These are phyloP conservation scores for Boeremia exigua DNA, from an alignment of 2,329 filamentous ascomycete species.

Conservation along the genomic window DNA sequence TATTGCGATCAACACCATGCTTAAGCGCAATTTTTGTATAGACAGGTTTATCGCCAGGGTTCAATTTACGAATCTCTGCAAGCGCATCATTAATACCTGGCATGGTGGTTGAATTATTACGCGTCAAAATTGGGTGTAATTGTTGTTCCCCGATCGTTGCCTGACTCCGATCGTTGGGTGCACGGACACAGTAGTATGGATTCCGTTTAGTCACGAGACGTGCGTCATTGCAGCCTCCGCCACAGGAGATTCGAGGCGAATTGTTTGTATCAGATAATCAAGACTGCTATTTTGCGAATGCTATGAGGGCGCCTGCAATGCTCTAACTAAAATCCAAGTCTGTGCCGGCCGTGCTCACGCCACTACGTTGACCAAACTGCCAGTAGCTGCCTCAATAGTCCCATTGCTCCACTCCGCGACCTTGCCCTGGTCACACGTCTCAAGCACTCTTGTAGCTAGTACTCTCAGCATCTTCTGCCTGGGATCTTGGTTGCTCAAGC, in stretches of 20 bases:
- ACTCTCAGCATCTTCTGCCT: constrained; percentile 60
- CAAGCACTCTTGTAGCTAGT: constrained; percentile 65
- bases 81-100: no score
- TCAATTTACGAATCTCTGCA: no score
- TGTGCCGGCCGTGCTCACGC: neutral
- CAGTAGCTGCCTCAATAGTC: constrained; percentile 21
- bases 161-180: no score
- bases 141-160: no score
- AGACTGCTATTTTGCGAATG: neutral
- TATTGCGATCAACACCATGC: no score
- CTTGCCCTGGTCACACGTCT: constrained; percentile 71
- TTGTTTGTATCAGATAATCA: neutral
- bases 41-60: no score
- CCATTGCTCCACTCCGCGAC: constrained; percentile 69
- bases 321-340: constrained; percentile 3
- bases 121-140: no score
- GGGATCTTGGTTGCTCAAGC: constrained; percentile 55
- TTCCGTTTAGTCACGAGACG: neutral
- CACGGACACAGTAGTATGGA: no score
- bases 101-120: no score
- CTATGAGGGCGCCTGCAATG: constrained; percentile 17
- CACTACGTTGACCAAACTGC: constrained; percentile 15
- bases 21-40: no score
- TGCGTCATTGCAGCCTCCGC: constrained; percentile 6
- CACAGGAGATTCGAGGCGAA: neutral